These are phyloP conservation scores for Daldinia childiae DNA, from an alignment of 495 filamentous ascomycete genomes.

Conservation along the genomic window DNA sequence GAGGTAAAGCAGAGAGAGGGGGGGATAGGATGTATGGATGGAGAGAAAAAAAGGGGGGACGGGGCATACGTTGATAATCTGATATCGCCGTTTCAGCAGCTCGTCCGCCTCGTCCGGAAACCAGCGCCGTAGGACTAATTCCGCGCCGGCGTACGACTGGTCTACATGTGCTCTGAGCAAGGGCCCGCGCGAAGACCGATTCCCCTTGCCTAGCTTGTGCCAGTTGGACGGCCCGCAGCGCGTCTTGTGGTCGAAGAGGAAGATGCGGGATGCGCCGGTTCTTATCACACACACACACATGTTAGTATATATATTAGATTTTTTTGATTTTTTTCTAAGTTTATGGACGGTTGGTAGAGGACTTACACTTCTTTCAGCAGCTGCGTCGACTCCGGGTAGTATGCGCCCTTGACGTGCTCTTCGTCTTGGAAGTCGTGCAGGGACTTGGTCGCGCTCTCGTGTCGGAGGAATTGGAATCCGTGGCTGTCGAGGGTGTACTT, in stretches of 20 bases:
- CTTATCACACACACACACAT: too few relatives aligned
- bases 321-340: too few relatives aligned
- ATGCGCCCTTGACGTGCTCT: slow-evolving; percentile 64
- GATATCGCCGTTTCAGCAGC: slow-evolving; percentile 68
- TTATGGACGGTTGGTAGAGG: too few relatives aligned
- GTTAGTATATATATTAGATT: too few relatives aligned
- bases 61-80: slow-evolving; percentile 71
- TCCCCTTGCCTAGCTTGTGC: slow-evolving; percentile 48
- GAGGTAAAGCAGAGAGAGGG: not conserved
- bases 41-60: not conserved
- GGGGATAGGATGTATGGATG: too few relatives aligned
- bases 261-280: slow-evolving; percentile 67
- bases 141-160: slow-evolving; percentile 70
- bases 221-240: slow-evolving; percentile 61
- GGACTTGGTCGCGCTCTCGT: slow-evolving; percentile 45
- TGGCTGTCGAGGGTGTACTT: slow-evolving; percentile 51
- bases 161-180: slow-evolving; percentile 75
- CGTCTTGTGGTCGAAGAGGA: slow-evolving; percentile 80
- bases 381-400: slow-evolving; percentile 70
- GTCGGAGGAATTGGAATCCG: slow-evolving; percentile 52
- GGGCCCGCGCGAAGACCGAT: slow-evolving; percentile 63
- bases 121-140: slow-evolving; percentile 65
- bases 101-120: slow-evolving; percentile 64
- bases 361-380: slow-evolving; percentile 67
- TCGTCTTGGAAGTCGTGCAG: slow-evolving; percentile 70